Evolutionary conservation across 306 rosid genomes (phyloP), one percentile per base, ranked within the genome.

Genomic region (Cucurbita pepo): DNA sequence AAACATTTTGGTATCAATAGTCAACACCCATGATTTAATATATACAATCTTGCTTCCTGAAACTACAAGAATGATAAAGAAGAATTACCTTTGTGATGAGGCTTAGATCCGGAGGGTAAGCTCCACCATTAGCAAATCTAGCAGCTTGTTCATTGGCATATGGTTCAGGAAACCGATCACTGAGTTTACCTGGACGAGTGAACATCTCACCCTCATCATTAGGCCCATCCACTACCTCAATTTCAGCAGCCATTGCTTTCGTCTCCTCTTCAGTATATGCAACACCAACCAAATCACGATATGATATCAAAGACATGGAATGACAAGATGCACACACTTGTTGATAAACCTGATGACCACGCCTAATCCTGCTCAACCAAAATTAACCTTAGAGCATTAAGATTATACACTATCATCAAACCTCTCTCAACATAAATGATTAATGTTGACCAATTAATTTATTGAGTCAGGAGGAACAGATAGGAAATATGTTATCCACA

Each of bases 171-270:
- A 94, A 91, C 44, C 97, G 91, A 34, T 94, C 99, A 50, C 97
- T 94, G 75, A 91, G 97, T 85, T 94, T 94, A 80, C 99, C 99
- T 3, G 97, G 99, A 76, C 99, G 97, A 38, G 97, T 78, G 77
- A 89, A 94, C 97, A 91, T 87, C 91, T 94, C 97, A 65, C 99
- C 97, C 91, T 94, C 99, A 54, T 94, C 99, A 72, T 94, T 94
- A 61, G 97, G 99, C 71, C 99, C 99, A 84, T 94, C 99, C 73
- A 52, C 84, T 62, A 94, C 99, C 86, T 94, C 99, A 91, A 94
- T 94, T 84, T 94, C 99, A 74, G 99, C 96, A 6, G 99, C 99
- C 97, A 94, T 91, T 43, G 92, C 99, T 83, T 94, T 94, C 51
- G 89, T 88, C 85, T 94, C 98, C 51, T 90, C 98, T 83, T 94